Evolutionary conservation across 495 filamentous ascomycete genomes (phyloP).

Genomic region (Hypoxylon trugodes): DNA sequence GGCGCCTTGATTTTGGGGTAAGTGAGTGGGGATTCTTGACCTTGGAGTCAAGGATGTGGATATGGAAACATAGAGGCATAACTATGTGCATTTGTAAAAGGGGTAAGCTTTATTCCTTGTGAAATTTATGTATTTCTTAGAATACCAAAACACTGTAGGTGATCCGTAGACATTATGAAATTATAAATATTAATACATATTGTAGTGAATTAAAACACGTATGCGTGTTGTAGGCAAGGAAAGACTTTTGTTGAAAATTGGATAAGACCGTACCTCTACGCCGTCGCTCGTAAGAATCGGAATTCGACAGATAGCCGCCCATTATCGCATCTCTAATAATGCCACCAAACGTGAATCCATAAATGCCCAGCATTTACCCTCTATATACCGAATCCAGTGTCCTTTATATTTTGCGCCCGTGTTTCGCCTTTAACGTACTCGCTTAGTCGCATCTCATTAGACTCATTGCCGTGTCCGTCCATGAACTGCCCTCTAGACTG

Average conservation of each 20-base stretch:
- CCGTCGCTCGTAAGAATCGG: conserved; percentile 28
- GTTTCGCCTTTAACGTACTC: conserved; percentile 51
- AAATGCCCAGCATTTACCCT: not conserved
- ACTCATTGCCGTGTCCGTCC: conserved; percentile 47
- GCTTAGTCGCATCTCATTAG: conserved; percentile 50
- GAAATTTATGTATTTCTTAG: conserved; percentile 1
- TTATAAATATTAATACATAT: not conserved
- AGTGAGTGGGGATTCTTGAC: conserved; percentile 23
- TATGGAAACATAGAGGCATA: no score
- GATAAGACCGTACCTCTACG: conserved; percentile 9
- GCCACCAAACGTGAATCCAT: not conserved
- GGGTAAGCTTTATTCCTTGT: no score
- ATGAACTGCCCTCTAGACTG: conserved; percentile 39
- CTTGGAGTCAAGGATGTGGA: no score
- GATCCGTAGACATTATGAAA: not conserved
- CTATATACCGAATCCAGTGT: conserved; percentile 35
- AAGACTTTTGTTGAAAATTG: not conserved
- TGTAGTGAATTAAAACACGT: no score
- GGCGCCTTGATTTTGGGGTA: conserved; percentile 8
- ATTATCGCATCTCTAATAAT: not conserved
- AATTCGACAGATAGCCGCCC: conserved; percentile 7
- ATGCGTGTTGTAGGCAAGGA: no score
- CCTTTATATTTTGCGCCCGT: conserved; percentile 50
- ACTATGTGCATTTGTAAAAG: no score
- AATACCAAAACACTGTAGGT: no score